phyloP scores from a whole-genome alignment of 352 stramenopile genomes.

The Phytophthora hybrid region DNA sequence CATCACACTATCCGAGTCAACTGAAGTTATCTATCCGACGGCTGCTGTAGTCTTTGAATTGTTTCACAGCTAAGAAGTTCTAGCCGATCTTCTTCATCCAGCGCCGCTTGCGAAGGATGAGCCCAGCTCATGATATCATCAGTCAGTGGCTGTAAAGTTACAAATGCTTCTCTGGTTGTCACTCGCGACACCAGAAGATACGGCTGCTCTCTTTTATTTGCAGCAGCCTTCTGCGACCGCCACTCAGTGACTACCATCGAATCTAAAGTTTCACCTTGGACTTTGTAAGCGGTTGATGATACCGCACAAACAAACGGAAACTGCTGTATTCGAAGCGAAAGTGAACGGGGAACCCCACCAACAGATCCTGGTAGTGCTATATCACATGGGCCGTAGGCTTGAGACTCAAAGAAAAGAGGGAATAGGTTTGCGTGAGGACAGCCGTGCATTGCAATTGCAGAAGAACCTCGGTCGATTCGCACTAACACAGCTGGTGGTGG shows the following conservation, averaged over 20 bases:
- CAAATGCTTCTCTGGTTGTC: too few relatives aligned
- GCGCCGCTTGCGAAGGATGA: too few relatives aligned
- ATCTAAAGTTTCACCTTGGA: slow-evolving; percentile 24
- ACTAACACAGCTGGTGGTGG: slow-evolving; percentile 4
- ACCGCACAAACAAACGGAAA: slow-evolving; percentile 26
- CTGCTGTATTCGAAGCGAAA: slow-evolving; percentile 15
- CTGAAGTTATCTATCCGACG: too few relatives aligned
- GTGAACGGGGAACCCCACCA: background rate
- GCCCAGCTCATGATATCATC: too few relatives aligned
- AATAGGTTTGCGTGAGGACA: slow-evolving; percentile 14
- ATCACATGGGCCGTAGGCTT: background rate
- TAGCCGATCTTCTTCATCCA: too few relatives aligned
- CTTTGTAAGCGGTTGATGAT: slow-evolving; percentile 20
- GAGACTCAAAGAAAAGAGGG: slow-evolving; percentile 8
- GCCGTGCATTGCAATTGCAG: background rate
- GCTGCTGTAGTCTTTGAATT: too few relatives aligned
- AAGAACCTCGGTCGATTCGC: background rate
- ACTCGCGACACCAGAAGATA: too few relatives aligned
- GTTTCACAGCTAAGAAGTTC: too few relatives aligned
- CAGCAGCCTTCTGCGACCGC: background rate
- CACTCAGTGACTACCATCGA: slow-evolving; percentile 18
- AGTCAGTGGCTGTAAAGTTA: too few relatives aligned
- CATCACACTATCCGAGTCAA: too few relatives aligned
- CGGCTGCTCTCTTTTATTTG: slow-evolving; percentile 7
- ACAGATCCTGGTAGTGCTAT: slow-evolving; percentile 3